Percentiles rank a stretch among this genome's conserved stretches.
These are phyloP conservation scores for Mycena capillaripes DNA, from an alignment of 768 basidiomycete genomes.

Conservation along the genomic window DNA sequence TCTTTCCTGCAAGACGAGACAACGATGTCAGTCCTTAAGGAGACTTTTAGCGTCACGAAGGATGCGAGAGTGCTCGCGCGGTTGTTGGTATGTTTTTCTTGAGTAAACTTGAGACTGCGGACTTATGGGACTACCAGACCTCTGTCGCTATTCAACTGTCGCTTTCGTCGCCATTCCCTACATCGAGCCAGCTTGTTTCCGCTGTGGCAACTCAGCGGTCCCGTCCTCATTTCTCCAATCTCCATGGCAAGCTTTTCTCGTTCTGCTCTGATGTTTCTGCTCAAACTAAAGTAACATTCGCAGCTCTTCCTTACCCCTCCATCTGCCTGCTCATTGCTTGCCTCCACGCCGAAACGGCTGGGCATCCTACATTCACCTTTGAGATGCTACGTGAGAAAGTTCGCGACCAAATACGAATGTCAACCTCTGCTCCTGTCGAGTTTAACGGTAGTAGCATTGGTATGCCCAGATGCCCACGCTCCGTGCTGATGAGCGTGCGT, in stretches of 20 bases:
- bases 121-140: conserved; percentile 50
- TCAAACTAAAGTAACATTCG: conserved; percentile 5
- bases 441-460: conserved; percentile 82
- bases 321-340: conserved; percentile 90
- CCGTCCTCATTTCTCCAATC: conserved; percentile 64
- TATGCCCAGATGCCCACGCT: conserved; percentile 76
- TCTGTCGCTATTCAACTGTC: conserved; percentile 60
- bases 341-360: conserved; percentile 80
- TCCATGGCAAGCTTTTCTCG: conserved; percentile 61
- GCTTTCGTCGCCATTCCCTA: conserved; percentile 68
- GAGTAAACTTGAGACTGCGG: not conserved
- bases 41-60: conserved; percentile 72
- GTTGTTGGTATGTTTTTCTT: conserved; percentile 66
- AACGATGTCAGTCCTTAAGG: conserved; percentile 62
- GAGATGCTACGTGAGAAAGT: conserved; percentile 91
- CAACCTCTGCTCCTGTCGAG: conserved; percentile 81
- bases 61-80: conserved; percentile 72
- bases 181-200: conserved; percentile 55
- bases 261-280: not conserved
- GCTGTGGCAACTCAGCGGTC: conserved; percentile 68
- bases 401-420: conserved; percentile 79
- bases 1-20: conserved; percentile 65
- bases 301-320: conserved; percentile 83
- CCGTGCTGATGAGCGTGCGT: conserved; percentile 77
- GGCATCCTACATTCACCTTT: conserved; percentile 88